phyloP scores from a whole-genome alignment of 2,329 filamentous ascomycete genomes.

The Trichoderma polysporum region DNA sequence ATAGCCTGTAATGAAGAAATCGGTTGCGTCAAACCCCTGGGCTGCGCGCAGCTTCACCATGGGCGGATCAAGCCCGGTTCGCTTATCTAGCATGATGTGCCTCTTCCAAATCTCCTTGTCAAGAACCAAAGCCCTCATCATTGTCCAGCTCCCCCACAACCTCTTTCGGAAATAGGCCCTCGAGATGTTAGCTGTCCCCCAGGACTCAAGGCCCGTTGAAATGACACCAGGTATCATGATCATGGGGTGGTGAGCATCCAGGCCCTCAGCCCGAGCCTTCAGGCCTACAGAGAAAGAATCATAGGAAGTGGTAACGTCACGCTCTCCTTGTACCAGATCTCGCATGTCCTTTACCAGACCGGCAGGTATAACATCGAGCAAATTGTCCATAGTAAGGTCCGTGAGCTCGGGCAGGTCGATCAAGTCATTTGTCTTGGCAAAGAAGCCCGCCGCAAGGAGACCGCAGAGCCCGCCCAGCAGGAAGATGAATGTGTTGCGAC shows the following conservation, averaged over 20 bases:
- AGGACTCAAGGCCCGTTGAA: conserved; percentile 93
- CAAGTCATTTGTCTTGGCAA: conserved; percentile 84
- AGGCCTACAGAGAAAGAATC: conserved; percentile 92
- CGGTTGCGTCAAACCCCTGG: conserved; percentile 94
- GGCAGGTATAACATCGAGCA: conserved; percentile 85
- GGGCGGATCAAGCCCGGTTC: conserved; percentile 86
- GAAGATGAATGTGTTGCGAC: conserved; percentile 80
- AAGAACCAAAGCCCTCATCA: conserved; percentile 92
- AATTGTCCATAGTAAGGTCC: conserved; percentile 78
- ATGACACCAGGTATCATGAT: conserved; percentile 99
- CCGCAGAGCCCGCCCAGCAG: conserved; percentile 86
- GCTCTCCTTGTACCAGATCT: conserved; percentile 82
- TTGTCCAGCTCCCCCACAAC: conserved; percentile 97
- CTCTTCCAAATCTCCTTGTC: conserved; percentile 94
- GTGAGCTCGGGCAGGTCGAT: conserved; percentile 72
- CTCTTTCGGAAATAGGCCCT: conserved; percentile 91
- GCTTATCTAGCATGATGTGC: conserved; percentile 94
- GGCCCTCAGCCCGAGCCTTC: conserved; percentile 76
- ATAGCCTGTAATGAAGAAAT: conserved; percentile 89
- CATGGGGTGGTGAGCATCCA: conserved; percentile 79
- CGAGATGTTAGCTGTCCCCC: conserved; percentile 84
- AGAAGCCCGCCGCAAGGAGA: conserved; percentile 82
- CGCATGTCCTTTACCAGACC: conserved; percentile 82
- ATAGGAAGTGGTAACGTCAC: conserved; percentile 78
- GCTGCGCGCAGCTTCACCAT: conserved; percentile 87